phyloP scores from a whole-genome alignment of 345 rosid species.

The Dipteronia sinensis region DNA sequence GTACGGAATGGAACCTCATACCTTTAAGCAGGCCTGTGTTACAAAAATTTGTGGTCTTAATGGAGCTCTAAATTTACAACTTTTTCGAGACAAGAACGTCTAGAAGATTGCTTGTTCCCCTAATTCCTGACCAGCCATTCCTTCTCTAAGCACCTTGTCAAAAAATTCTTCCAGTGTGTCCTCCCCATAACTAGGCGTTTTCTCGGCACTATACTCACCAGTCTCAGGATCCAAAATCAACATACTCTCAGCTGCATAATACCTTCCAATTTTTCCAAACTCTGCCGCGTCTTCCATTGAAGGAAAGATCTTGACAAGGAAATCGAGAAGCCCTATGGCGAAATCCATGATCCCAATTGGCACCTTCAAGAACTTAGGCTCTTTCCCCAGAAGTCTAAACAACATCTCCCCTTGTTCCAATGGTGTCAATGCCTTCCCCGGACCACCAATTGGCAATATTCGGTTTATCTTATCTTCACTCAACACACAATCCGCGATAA shows the following conservation, averaged over 20 bases:
- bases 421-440: constrained; percentile 88
- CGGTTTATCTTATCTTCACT: constrained; percentile 70
- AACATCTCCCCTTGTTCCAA: constrained; percentile 87
- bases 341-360: constrained; percentile 95
- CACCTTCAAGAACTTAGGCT: constrained; percentile 88
- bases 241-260: constrained; percentile 97
- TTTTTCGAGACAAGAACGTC: constrained; percentile 16
- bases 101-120: constrained; percentile 86
- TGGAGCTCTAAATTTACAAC: constrained; percentile 11
- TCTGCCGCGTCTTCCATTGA: constrained; percentile 86
- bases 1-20: constrained; percentile 10
- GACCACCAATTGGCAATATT: constrained; percentile 91
- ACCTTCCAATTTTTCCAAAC: constrained; percentile 94
- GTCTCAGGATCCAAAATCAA: constrained; percentile 80
- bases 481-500: constrained; percentile 77
- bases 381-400: constrained; percentile 69
- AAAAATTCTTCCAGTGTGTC: constrained; percentile 90
- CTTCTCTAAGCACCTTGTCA: constrained; percentile 72
- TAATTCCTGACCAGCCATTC: constrained; percentile 93
- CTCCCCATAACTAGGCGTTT: constrained; percentile 88
- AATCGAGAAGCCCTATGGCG: constrained; percentile 68
- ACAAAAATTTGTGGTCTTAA: constrained; percentile 23
- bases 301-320: constrained; percentile 71
- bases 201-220: constrained; percentile 78
- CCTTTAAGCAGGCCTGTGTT: not conserved